phyloP scores from a whole-genome alignment of 176 grass and related monocot species.

The Aegilops speltoides region DNA sequence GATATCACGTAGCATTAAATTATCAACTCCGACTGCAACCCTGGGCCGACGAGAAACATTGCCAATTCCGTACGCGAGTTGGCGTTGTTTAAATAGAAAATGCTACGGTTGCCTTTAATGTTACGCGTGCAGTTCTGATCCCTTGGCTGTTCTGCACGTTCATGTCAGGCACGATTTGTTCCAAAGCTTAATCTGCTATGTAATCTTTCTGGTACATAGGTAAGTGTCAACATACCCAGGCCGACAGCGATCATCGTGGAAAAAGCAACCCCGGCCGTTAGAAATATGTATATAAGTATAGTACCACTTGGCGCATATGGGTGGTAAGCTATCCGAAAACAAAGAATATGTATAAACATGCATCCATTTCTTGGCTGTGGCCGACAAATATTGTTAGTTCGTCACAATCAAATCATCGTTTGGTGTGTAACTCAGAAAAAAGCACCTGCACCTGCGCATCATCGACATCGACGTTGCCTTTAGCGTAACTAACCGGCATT shows the following conservation, averaged over 20 bases:
- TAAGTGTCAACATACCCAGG: background rate
- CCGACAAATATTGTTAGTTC: background rate
- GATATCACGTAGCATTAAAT: too few species aligned
- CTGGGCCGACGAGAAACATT: background rate
- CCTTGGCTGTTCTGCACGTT: background rate
- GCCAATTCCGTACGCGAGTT: background rate
- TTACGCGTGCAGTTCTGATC: background rate
- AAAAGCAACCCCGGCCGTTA: background rate
- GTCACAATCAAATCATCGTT: too few species aligned
- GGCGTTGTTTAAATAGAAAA: background rate
- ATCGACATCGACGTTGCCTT: too few species aligned
- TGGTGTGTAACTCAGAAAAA: too few species aligned
- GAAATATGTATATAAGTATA: background rate
- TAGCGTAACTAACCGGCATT: too few species aligned
- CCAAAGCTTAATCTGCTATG: background rate
- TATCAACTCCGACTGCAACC: background rate
- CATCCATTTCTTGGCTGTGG: too few species aligned
- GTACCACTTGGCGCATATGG: too few species aligned
- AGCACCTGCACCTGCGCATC: too few species aligned
- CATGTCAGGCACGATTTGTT: background rate
- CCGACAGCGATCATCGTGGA: background rate
- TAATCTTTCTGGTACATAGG: background rate
- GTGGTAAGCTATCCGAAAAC: too few species aligned
- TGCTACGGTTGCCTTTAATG: background rate
- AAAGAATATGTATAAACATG: too few species aligned